phyloP scores from a whole-genome alignment of 2,329 filamentous ascomycete genomes.

The Zymoseptoria passerinii region DNA sequence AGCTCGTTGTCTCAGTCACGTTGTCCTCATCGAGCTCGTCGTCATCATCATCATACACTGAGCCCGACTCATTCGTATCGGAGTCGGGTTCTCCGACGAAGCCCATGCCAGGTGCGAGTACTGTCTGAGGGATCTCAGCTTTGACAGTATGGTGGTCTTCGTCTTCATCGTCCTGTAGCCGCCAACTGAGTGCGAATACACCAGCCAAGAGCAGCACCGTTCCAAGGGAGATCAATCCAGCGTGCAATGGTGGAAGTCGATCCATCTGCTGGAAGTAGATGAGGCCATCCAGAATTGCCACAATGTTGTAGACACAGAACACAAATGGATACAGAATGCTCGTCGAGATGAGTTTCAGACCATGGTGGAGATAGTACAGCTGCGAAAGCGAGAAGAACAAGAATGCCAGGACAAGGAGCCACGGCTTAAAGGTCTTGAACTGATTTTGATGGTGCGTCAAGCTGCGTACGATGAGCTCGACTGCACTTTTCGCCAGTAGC shows the following conservation, averaged over 20 bases:
- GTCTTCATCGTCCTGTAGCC: slow-evolving; percentile 63
- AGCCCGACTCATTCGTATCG: slow-evolving; percentile 19
- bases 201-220: slow-evolving; percentile 79
- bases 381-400: slow-evolving; percentile 77
- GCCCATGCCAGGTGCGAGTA: slow-evolving; percentile 73
- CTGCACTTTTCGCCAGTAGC: slow-evolving; percentile 89
- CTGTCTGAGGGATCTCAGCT: slow-evolving; percentile 47
- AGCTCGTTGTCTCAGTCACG: slow-evolving; percentile 15
- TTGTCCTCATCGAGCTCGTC: slow-evolving; percentile 13
- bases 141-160: slow-evolving; percentile 40
- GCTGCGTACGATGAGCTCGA: slow-evolving; percentile 84
- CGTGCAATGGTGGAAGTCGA: slow-evolving; percentile 65
- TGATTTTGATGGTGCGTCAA: slow-evolving; percentile 81
- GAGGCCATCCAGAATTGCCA: slow-evolving; percentile 91
- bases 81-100: slow-evolving; percentile 31
- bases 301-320: slow-evolving; percentile 98
- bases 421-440: slow-evolving; percentile 91
- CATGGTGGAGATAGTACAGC: slow-evolving; percentile 89
- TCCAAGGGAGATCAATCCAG: slow-evolving; percentile 74
- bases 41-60: slow-evolving; percentile 18
- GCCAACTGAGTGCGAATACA: slow-evolving; percentile 88
- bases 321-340: slow-evolving; percentile 94
- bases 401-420: slow-evolving; percentile 78
- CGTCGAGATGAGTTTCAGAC: slow-evolving; percentile 88
- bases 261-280: slow-evolving; percentile 93